Conservation (phyloP, 2,329 filamentous ascomycete genomes). For the Colletotrichum magnum region DNA sequence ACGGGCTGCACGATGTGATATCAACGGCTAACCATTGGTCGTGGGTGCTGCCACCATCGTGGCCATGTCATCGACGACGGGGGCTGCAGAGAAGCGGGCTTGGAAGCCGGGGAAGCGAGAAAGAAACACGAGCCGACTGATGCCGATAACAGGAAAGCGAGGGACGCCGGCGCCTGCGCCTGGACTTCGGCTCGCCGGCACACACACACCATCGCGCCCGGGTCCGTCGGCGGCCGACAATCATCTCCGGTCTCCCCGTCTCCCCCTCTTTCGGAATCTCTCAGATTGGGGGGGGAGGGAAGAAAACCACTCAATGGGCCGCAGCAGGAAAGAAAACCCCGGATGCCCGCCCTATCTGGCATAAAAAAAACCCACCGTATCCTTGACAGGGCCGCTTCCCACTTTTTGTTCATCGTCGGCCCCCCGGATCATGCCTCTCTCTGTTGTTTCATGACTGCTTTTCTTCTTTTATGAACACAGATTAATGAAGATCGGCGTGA, state of each 20-base stretch:
- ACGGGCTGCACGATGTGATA: not conserved
- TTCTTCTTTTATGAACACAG: slow-evolving; percentile 11
- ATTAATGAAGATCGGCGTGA: slow-evolving; percentile 32
- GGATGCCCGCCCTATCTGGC: not conserved
- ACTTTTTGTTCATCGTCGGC: not conserved
- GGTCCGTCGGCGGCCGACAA: not conserved
- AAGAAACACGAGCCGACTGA: not conserved
- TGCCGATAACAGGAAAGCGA: not conserved
- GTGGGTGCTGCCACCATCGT: too few relatives aligned
- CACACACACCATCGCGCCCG: not conserved
- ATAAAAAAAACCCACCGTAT: not conserved
- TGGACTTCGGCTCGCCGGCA: not conserved
- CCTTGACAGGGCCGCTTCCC: not conserved
- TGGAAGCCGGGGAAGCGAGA: not conserved
- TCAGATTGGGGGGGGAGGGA: not conserved
- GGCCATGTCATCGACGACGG: too few relatives aligned
- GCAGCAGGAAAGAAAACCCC: too few relatives aligned
- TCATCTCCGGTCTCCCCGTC: not conserved
- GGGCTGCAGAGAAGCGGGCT: too few relatives aligned
- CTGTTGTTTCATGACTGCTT: slow-evolving; percentile 7
- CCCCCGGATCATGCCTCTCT: slow-evolving; percentile 2
- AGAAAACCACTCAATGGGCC: not conserved
- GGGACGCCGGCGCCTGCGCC: not conserved
- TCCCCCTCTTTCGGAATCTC: not conserved
- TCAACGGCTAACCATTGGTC: not conserved